These are phyloP conservation scores for Amylocystis lapponica DNA, from an alignment of 768 basidiomycete species.

Conservation along the genomic window DNA sequence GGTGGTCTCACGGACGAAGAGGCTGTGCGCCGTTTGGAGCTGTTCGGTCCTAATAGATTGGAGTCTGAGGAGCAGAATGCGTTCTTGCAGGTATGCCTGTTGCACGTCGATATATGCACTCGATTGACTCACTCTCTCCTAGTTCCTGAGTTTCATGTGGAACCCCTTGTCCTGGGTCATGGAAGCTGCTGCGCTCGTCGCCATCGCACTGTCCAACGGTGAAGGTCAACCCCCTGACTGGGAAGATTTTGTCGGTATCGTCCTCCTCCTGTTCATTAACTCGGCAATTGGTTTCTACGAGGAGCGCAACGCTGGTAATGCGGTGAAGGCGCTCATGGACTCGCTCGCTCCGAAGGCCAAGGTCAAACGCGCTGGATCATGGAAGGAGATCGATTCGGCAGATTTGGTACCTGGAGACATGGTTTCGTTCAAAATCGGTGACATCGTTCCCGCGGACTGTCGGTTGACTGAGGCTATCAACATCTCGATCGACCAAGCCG, in stretches of 20 bases:
- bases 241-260: constrained; percentile 97
- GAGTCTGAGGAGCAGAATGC: constrained; percentile 88
- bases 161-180: constrained; percentile 99
- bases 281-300: constrained; percentile 98
- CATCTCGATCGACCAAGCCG: constrained; percentile 97
- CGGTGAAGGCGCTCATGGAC: constrained; percentile 99
- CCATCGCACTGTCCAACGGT: constrained; percentile 95
- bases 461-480: constrained; percentile 96
- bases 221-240: constrained; percentile 83
- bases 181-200: constrained; percentile 93
- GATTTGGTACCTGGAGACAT: constrained; percentile 93
- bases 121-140: neutral
- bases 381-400: constrained; percentile 89
- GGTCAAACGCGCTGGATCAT: constrained; percentile 78
- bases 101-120: neutral
- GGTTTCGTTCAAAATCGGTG: constrained; percentile 98
- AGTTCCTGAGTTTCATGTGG: constrained; percentile 99
- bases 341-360: constrained; percentile 97
- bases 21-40: constrained; percentile 74
- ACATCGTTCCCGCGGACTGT: constrained; percentile 96
- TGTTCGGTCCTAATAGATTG: constrained; percentile 96
- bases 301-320: constrained; percentile 95
- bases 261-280: constrained; percentile 88
- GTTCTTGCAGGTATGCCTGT: constrained; percentile 66
- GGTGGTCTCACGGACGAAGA: constrained; percentile 73